phyloP scores from a whole-genome alignment of 495 filamentous ascomycete species.

The Penicillium ochrochloron region DNA sequence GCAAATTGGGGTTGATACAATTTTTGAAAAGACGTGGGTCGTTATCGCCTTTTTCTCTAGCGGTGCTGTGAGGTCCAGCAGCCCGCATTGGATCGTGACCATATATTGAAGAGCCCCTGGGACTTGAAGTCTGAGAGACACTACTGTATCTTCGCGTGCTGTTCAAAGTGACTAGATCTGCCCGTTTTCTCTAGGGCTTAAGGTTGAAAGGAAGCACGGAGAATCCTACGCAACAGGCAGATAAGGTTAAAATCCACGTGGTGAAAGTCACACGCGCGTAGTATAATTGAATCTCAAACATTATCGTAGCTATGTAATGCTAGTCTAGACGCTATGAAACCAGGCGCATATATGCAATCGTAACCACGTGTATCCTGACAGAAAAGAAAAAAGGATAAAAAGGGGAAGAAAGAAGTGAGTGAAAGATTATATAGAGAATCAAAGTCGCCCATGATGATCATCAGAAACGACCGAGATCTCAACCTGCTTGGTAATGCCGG shows the following conservation, averaged over 20 bases:
- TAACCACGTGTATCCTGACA: not conserved
- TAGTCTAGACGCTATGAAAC: conserved; percentile 5
- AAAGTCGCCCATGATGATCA: not conserved
- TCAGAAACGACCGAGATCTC: conserved; percentile 36
- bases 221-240: not conserved
- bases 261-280: not conserved
- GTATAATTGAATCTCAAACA: not conserved
- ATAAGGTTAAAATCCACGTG: not conserved
- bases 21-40: not conserved
- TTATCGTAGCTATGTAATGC: conserved; percentile 1
- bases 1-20: not conserved
- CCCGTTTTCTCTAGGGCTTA: not conserved
- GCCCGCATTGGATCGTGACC: not conserved
- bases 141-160: not conserved
- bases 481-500: conserved; percentile 41
- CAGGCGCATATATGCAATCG: conserved; percentile 5
- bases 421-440: not conserved
- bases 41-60: not conserved
- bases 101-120: not conserved
- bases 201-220: not conserved
- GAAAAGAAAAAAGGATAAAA: not conserved
- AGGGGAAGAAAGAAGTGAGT: not conserved
- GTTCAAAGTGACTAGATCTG: not conserved
- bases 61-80: not conserved
- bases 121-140: not conserved